A percentile compares a stretch with the other conserved stretches of the same genome.
Conservation (phyloP, 2,329 filamentous ascomycete genomes). For the Aspergillus clavatus region DNA sequence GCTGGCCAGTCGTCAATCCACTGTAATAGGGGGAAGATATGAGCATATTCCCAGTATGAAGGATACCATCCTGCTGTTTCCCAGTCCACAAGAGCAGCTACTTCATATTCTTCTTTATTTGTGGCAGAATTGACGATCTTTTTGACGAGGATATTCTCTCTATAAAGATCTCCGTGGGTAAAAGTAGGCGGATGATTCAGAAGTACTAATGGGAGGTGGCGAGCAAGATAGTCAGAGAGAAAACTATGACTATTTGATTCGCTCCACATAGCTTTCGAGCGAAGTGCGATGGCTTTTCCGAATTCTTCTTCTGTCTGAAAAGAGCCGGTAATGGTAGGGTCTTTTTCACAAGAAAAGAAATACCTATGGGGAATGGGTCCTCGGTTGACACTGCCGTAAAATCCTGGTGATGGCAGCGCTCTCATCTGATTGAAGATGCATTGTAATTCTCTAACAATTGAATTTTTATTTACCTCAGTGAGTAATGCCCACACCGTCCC, state of each 20-base stretch:
- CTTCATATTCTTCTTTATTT: constrained; percentile 14
- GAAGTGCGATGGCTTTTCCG: constrained; percentile 14
- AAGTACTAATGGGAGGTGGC: constrained; percentile 17
- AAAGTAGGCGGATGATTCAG: constrained; percentile 17
- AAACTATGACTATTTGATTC: constrained; percentile 12
- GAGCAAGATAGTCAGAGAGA: constrained; percentile 17
- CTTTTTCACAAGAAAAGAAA: constrained; percentile 17
- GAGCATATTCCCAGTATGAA: constrained; percentile 24
- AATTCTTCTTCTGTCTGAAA: constrained; percentile 19
- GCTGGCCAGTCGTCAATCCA: constrained; percentile 24
- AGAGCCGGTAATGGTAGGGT: constrained; percentile 13
- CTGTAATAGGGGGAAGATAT: constrained; percentile 18
- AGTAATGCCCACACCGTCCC: constrained; percentile 13
- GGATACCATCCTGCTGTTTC: constrained; percentile 27
- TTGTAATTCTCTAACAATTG: constrained; percentile 11
- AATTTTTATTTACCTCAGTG: constrained; percentile 13
- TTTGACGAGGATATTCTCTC: constrained; percentile 19
- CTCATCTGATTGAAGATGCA: constrained; percentile 17
- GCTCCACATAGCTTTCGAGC: constrained; percentile 13
- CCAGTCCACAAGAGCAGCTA: constrained; percentile 22
- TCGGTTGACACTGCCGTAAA: constrained; percentile 17
- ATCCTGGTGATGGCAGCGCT: constrained; percentile 16
- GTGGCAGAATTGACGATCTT: constrained; percentile 10
- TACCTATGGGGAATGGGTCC: constrained; percentile 19
- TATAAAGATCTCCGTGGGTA: constrained; percentile 22